Conservation (phyloP, 2,329 filamentous ascomycete species). For the Trichophyton rubrum region DNA sequence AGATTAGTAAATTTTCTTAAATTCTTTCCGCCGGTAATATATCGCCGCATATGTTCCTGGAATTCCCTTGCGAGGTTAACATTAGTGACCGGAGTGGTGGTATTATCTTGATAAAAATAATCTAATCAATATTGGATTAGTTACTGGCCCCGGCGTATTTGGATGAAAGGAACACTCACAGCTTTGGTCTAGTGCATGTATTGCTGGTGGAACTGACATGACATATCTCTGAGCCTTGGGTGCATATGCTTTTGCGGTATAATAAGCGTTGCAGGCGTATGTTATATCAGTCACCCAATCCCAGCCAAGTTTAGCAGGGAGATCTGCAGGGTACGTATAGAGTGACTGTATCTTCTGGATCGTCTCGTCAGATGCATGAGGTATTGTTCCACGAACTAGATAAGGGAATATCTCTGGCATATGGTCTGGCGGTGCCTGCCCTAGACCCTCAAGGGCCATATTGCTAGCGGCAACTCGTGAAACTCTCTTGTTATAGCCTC, state of each 20-base stretch:
- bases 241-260: conserved; percentile 7
- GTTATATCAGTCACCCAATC: conserved; percentile 10
- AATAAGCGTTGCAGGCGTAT: conserved; percentile 11
- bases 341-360: conserved; percentile 8
- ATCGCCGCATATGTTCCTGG: conserved; percentile 9
- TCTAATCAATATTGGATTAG: not conserved
- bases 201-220: conserved; percentile 11
- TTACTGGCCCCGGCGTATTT: not conserved
- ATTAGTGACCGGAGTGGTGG: conserved; percentile 6
- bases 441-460: conserved; percentile 8
- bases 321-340: conserved; percentile 8
- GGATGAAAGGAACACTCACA: conserved; percentile 7
- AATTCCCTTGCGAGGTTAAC: conserved; percentile 6
- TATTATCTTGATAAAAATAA: conserved; percentile 6
- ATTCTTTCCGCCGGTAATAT: conserved; percentile 7
- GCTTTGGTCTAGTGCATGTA: conserved; percentile 8
- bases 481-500: conserved; percentile 1
- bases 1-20: not conserved
- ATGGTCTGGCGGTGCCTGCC: not conserved
- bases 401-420: conserved; percentile 11
- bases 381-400: conserved; percentile 9
- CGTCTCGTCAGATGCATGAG: conserved; percentile 5
- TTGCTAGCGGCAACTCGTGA: conserved; percentile 7
- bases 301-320: conserved; percentile 9
- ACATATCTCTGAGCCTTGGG: conserved; percentile 8